Evolutionary conservation across 176 grass and related monocot species (phyloP).

Genomic region (Raddia guianensis): DNA sequence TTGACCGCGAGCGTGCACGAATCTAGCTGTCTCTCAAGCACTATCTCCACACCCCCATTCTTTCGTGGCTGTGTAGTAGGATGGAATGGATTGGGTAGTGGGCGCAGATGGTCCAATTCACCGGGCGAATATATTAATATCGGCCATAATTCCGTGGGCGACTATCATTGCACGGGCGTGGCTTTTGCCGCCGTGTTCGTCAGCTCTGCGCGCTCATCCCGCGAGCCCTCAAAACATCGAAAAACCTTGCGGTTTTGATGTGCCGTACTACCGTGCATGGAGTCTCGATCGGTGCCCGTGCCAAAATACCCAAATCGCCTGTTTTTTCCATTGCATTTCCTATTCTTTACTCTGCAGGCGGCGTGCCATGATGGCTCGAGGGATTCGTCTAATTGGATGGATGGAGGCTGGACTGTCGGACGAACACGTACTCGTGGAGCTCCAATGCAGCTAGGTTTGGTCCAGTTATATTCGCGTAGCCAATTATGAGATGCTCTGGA

Average conservation of each 20-base stretch:
- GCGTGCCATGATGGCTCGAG: slow-evolving; percentile 27
- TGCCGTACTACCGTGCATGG: background rate
- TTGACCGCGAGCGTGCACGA: slow-evolving; percentile 13
- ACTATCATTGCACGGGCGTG: slow-evolving; percentile 3
- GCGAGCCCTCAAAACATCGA: background rate
- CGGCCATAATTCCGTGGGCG: slow-evolving; percentile 5
- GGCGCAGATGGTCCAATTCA: slow-evolving; percentile 16
- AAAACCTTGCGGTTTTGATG: background rate
- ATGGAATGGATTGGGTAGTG: background rate
- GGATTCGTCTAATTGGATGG: slow-evolving; percentile 30
- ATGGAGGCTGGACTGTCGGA: background rate
- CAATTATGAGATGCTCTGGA: background rate
- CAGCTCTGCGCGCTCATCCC: background rate
- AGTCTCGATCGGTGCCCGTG: slow-evolving; percentile 1
- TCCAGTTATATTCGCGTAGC: background rate
- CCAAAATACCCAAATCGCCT: background rate
- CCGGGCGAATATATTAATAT: background rate
- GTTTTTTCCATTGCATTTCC: background rate
- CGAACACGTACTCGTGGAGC: slow-evolving; percentile 2
- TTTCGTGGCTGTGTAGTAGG: background rate
- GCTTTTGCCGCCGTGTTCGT: background rate
- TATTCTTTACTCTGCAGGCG: background rate
- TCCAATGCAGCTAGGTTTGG: background rate
- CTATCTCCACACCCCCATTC: background rate
- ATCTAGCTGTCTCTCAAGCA: background rate